A percentile compares a stretch with the other conserved stretches of the same genome.
Evolutionary conservation across 768 basidiomycete genomes (phyloP).

Genomic region (Coprinopsis cinerea): DNA sequence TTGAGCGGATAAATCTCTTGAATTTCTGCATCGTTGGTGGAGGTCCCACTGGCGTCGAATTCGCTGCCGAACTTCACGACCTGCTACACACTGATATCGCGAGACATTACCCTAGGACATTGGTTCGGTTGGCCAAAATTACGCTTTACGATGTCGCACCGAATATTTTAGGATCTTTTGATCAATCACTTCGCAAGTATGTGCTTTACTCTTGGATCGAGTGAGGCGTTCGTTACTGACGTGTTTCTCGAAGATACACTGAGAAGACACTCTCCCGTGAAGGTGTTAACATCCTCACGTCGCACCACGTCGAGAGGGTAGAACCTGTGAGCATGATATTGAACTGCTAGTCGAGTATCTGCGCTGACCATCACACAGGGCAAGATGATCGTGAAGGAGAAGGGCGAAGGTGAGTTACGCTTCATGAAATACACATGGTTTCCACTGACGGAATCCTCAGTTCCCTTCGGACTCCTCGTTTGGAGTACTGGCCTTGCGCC

Average conservation of each 20-base stretch:
- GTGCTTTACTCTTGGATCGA: constrained; percentile 16
- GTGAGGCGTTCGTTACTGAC: no score
- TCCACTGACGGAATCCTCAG: constrained; percentile 28
- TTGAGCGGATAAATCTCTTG: constrained; percentile 67
- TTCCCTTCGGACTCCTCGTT: constrained; percentile 76
- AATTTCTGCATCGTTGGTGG: constrained; percentile 90
- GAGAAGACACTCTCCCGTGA: constrained; percentile 68
- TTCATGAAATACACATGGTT: constrained; percentile 2
- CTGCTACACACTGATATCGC: constrained; percentile 62
- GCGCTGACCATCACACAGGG: constrained; percentile 31
- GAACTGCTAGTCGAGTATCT: background rate
- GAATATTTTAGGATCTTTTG: constrained; percentile 69
- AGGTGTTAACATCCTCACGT: constrained; percentile 66
- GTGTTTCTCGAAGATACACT: constrained; percentile 43
- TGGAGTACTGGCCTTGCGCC: constrained; percentile 86
- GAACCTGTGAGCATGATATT: constrained; percentile 38
- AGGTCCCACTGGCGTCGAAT: constrained; percentile 77
- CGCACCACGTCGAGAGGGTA: constrained; percentile 68
- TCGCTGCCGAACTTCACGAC: constrained; percentile 79
- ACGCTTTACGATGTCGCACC: constrained; percentile 81
- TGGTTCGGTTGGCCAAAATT: constrained; percentile 62
- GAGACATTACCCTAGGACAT: constrained; percentile 48
- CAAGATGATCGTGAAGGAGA: constrained; percentile 63
- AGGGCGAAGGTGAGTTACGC: constrained; percentile 50
- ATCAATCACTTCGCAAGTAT: constrained; percentile 57